Conservation (phyloP, 495 filamentous ascomycete genomes). For the Tuber aestivum region DNA sequence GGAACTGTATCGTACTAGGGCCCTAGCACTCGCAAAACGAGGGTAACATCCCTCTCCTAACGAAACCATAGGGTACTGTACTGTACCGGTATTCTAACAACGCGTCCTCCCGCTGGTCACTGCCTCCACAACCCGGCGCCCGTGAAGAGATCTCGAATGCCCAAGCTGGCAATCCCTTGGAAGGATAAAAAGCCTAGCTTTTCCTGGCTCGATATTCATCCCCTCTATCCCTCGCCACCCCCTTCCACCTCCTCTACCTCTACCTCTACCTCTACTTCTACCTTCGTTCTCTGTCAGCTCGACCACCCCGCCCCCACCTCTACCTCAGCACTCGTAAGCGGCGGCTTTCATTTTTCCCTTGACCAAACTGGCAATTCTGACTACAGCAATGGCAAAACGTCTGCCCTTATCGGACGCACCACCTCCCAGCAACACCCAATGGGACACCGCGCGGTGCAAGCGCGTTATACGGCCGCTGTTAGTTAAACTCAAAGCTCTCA, state of each 20-base stretch:
- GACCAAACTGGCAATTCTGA: background rate
- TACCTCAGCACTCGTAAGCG: conserved; percentile 24
- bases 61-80: background rate
- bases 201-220: background rate
- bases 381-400: background rate
- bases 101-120: background rate
- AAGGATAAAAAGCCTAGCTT: background rate
- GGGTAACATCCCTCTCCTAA: background rate
- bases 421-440: conserved; percentile 10
- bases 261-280: conserved; percentile 44
- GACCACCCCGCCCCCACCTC: conserved; percentile 45
- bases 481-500: conserved; percentile 37
- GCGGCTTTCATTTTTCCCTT: background rate
- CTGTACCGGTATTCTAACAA: background rate
- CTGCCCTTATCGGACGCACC: background rate
- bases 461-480: conserved; percentile 44
- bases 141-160: background rate
- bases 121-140: background rate
- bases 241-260: conserved; percentile 44
- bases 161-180: background rate
- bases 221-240: conserved; percentile 44
- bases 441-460: conserved; percentile 45
- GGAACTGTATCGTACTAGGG: background rate
- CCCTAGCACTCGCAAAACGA: background rate
- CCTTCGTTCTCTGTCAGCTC: conserved; percentile 30